Conservation (phyloP, 148 eudicot genomes). For the Dianthus caryophyllus region DNA sequence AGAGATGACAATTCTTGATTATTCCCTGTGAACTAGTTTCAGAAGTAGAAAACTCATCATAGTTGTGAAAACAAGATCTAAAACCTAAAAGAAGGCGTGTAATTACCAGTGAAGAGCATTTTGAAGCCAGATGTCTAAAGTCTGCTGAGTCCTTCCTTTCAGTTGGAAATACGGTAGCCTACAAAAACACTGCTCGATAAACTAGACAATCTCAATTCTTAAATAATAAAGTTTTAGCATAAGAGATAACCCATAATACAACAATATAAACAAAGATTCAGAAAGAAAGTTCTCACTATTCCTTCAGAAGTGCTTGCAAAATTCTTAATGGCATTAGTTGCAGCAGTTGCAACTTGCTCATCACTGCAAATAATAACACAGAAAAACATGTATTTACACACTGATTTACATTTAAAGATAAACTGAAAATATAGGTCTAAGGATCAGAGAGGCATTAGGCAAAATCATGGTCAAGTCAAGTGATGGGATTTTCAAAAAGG, state of each 20-base stretch:
- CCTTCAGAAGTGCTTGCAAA: slow-evolving; percentile 60
- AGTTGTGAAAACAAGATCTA: background rate
- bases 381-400: slow-evolving; percentile 5
- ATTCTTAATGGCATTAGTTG: slow-evolving; percentile 65
- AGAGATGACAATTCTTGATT: background rate
- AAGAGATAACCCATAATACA: slow-evolving; percentile 8
- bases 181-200: slow-evolving; percentile 15
- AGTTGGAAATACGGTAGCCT: slow-evolving; percentile 73
- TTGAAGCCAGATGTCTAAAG: slow-evolving; percentile 53
- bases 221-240: slow-evolving; percentile 7
- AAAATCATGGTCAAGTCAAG: too few species aligned
- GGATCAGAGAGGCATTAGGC: too few species aligned
- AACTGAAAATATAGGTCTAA: too few species aligned
- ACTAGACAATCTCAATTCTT: slow-evolving; percentile 8
- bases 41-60: background rate
- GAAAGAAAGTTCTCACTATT: slow-evolving; percentile 44
- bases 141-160: slow-evolving; percentile 50
- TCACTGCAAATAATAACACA: slow-evolving; percentile 43
- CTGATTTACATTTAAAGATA: background rate
- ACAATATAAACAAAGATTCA: slow-evolving; percentile 3
- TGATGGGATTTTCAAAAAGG: background rate
- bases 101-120: slow-evolving; percentile 70
- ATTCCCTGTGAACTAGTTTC: background rate
- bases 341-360: slow-evolving; percentile 74
- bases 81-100: background rate